These are phyloP conservation scores for Ustilago esculenta DNA, from an alignment of 1,284 basidiomycete genomes.

Conservation along the genomic window DNA sequence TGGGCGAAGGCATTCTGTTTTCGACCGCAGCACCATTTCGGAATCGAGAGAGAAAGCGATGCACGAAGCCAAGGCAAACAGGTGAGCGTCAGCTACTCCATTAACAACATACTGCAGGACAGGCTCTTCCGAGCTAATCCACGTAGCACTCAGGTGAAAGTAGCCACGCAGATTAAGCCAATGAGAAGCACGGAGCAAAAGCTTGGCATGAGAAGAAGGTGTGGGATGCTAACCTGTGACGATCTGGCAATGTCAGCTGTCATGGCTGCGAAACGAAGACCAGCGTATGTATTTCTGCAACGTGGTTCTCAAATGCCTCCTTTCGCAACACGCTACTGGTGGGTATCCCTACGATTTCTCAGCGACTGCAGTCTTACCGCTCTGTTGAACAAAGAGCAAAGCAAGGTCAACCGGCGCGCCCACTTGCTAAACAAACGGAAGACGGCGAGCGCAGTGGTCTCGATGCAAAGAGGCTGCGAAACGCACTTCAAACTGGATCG, in stretches of 20 bases:
- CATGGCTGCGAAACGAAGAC: slow-evolving; percentile 25
- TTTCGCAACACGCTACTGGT: slow-evolving; percentile 19
- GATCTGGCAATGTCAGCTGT: slow-evolving; percentile 43
- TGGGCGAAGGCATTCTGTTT: slow-evolving; percentile 51
- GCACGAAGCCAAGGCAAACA: not conserved
- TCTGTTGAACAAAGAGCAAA: not conserved
- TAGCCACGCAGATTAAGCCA: too few relatives aligned
- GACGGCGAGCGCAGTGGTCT: slow-evolving; percentile 5
- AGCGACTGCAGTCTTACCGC: not conserved
- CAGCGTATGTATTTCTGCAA: not conserved
- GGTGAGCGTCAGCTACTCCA: not conserved
- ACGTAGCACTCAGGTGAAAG: too few relatives aligned
- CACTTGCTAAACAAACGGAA: not conserved
- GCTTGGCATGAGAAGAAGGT: not conserved
- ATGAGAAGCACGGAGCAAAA: too few relatives aligned
- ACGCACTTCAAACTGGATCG: slow-evolving; percentile 1
- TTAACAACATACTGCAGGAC: not conserved
- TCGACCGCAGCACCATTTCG: too few relatives aligned
- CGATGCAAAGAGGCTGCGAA: slow-evolving; percentile 4
- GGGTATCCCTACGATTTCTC: not conserved
- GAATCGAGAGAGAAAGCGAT: not conserved
- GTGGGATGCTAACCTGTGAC: slow-evolving; percentile 25
- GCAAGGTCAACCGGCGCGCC: too few relatives aligned
- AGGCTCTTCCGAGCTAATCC: too few relatives aligned
- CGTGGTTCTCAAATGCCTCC: slow-evolving; percentile 34